Conservation (phyloP, 2,329 filamentous ascomycete species). For the Trichoderma atrobrunneum region DNA sequence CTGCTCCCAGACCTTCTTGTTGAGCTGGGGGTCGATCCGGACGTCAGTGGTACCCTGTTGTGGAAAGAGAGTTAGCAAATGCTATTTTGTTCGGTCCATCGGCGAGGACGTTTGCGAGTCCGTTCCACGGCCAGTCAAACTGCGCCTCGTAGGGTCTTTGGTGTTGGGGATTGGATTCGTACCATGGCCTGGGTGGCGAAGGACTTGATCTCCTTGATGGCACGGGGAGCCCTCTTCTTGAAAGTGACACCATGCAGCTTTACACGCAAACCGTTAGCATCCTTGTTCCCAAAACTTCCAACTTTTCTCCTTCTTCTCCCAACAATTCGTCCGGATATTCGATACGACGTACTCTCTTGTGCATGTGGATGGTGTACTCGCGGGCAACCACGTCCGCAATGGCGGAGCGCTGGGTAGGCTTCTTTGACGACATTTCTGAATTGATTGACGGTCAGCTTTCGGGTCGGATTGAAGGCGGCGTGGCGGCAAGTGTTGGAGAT, state of each 20-base stretch:
- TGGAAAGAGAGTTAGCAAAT: constrained; percentile 24
- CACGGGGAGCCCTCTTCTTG: constrained; percentile 98
- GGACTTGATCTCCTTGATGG: constrained; percentile 99
- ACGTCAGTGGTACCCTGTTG: constrained; percentile 89
- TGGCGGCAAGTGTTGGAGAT: not conserved
- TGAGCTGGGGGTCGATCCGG: constrained; percentile 95
- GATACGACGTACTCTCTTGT: constrained; percentile 69
- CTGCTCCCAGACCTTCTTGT: constrained; percentile 99
- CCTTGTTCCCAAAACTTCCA: not conserved
- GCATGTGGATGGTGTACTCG: constrained; percentile 99
- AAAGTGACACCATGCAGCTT: constrained; percentile 96
- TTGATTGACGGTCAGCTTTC: constrained; percentile 27
- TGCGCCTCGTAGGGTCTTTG: constrained; percentile 1
- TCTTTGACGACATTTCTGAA: constrained; percentile 45
- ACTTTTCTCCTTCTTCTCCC: not conserved
- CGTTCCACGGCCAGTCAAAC: not conserved
- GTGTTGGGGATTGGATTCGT: constrained; percentile 42
- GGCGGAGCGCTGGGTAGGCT: constrained; percentile 71
- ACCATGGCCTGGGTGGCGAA: constrained; percentile 97
- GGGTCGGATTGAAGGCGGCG: constrained; percentile 1
- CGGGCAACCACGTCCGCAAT: constrained; percentile 98
- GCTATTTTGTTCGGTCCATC: not conserved
- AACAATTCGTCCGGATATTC: constrained; percentile 13
- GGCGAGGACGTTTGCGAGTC: not conserved
- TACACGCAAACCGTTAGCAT: constrained; percentile 20